A percentile compares a stretch with the other conserved stretches of the same genome.
Conservation (phyloP, 305 asterid genomes). For the Lippia alba region DNA sequence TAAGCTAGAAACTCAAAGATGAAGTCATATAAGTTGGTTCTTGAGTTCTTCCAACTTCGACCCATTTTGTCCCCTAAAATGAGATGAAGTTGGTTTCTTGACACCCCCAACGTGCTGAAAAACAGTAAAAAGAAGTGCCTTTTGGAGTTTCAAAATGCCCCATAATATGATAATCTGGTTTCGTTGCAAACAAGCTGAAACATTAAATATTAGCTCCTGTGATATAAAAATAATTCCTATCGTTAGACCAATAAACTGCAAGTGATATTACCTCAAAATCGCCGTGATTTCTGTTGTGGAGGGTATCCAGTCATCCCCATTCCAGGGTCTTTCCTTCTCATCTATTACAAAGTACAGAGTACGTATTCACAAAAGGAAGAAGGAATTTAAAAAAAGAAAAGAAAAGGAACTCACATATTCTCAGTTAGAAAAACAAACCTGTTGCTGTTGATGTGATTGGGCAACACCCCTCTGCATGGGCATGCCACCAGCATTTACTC, state of each 20-base stretch:
- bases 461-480: slow-evolving; percentile 92
- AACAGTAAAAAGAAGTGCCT: too few species aligned
- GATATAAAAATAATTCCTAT: slow-evolving; percentile 24
- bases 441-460: slow-evolving; percentile 69
- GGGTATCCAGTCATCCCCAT: slow-evolving; percentile 92
- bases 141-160: too few species aligned
- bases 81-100: too few species aligned
- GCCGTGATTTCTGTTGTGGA: slow-evolving; percentile 92
- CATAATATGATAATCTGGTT: slow-evolving; percentile 10
- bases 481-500: slow-evolving; percentile 77
- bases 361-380: slow-evolving; percentile 21
- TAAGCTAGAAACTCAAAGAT: too few species aligned
- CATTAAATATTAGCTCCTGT: slow-evolving; percentile 14
- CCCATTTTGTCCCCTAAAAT: too few species aligned
- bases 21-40: too few species aligned
- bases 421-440: slow-evolving; percentile 45
- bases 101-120: too few species aligned
- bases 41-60: too few species aligned
- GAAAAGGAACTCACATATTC: slow-evolving; percentile 24
- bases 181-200: slow-evolving; percentile 6
- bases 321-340: slow-evolving; percentile 90
- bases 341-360: slow-evolving; percentile 46
- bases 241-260: slow-evolving; percentile 21
- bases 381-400: neutral
- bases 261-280: slow-evolving; percentile 65